Percentiles rank a stretch among this genome's conserved stretches.
phyloP scores from a whole-genome alignment of 1,284 basidiomycete genomes.

The Coniferiporia weirii region DNA sequence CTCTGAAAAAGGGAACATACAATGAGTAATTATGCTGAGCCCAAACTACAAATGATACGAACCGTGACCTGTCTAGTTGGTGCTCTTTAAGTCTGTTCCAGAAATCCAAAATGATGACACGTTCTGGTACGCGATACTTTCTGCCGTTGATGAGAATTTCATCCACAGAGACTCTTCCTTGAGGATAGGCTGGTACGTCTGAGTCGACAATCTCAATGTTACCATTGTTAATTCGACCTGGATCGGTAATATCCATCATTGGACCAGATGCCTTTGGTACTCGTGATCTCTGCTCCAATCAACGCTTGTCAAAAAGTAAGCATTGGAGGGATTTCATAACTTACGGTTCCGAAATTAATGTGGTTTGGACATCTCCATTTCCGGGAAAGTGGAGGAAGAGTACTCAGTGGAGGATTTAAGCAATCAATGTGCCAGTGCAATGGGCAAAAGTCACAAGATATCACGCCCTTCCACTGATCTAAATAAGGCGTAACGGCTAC shows the following conservation, averaged over 20 bases:
- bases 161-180: conserved; percentile 53
- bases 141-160: conserved; percentile 80
- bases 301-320: conserved; percentile 2
- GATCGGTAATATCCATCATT: conserved; percentile 65
- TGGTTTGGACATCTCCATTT: conserved; percentile 99
- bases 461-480: conserved; percentile 64
- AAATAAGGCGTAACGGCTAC: conserved; percentile 25
- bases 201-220: conserved; percentile 84
- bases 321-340: conserved; percentile 25
- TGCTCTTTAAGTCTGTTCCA: conserved; percentile 77
- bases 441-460: conserved; percentile 94
- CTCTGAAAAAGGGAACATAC: conserved; percentile 14
- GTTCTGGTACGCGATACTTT: conserved; percentile 91
- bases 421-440: conserved; percentile 98
- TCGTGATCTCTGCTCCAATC: conserved; percentile 64
- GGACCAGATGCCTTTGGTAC: conserved; percentile 65
- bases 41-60: conserved; percentile 20
- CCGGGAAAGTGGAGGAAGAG: conserved; percentile 80
- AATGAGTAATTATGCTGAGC: neutral
- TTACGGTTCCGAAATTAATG: conserved; percentile 72
- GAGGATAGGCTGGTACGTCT: conserved; percentile 39
- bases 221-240: conserved; percentile 81
- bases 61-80: conserved; percentile 39
- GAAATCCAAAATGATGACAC: conserved; percentile 89
- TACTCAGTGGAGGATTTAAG: conserved; percentile 82